A percentile compares a stretch with the other conserved stretches of the same genome.
These are phyloP conservation scores for Hagleromyces aurorensis DNA, from an alignment of 805 yeast genomes.

Conservation along the genomic window DNA sequence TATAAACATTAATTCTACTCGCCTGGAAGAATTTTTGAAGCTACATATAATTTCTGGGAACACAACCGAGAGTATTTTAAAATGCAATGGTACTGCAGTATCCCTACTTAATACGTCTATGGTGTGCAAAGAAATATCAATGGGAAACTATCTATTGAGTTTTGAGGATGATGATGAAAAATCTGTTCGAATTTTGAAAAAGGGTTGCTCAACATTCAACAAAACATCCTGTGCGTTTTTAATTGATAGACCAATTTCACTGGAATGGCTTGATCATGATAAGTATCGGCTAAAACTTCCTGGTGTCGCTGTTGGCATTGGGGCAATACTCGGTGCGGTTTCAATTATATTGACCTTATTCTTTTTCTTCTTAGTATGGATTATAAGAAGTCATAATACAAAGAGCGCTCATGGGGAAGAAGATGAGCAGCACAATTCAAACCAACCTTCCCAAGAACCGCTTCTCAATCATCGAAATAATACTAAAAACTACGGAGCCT, in stretches of 20 bases:
- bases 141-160: slow-evolving; percentile 33
- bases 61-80: slow-evolving; percentile 38
- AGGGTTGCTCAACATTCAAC: slow-evolving; percentile 48
- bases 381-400: slow-evolving; percentile 1
- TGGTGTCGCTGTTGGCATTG: slow-evolving; percentile 58
- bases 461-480: too few relatives aligned
- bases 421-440: not conserved
- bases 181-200: slow-evolving; percentile 50
- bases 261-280: slow-evolving; percentile 50
- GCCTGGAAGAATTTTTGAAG: slow-evolving; percentile 47
- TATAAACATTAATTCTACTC: slow-evolving; percentile 36
- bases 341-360: slow-evolving; percentile 6
- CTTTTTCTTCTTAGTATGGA: slow-evolving; percentile 1
- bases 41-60: slow-evolving; percentile 63
- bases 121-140: slow-evolving; percentile 36
- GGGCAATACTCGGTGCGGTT: slow-evolving; percentile 54
- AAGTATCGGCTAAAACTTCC: slow-evolving; percentile 57
- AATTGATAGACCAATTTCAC: slow-evolving; percentile 59
- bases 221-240: slow-evolving; percentile 47
- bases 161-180: slow-evolving; percentile 43
- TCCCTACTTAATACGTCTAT: slow-evolving; percentile 39
- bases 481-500: too few relatives aligned
- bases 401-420: not conserved
- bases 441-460: not conserved
- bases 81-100: slow-evolving; percentile 40